Evolutionary conservation across 352 stramenopile species (phyloP), one percentile per base, ranked within the genome.

Genomic region (Aphanomyces astaci): DNA sequence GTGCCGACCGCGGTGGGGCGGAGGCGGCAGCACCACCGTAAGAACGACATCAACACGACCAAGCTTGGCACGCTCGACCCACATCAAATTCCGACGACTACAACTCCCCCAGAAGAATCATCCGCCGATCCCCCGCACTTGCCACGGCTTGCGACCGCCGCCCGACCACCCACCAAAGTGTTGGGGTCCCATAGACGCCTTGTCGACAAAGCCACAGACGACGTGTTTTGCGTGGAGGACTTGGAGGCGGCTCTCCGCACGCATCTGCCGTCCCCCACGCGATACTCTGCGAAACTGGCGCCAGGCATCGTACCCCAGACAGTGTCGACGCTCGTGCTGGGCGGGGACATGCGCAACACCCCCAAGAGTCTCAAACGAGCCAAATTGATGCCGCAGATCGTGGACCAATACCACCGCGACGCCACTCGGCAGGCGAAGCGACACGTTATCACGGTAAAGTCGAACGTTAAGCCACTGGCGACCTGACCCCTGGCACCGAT

Each of bases 261-360:
- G 11, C 51, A 53, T 5, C 36, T 65, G 33, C 56, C 56, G 32
- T 65, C 56, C 4, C 56, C 56, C 4, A 65, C 56, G 33, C 56
- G 56, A 15, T 65, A 65, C 56, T 65, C 56, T 19, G 56, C 56
- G 33, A 65, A 65, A 39, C 30, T 49, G 4, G 56, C 56, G 2
- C 5, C 32, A n/a, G 56, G 56, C 7, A 36, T 65, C 17, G 48
- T 65, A 17, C 33, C 56, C 3, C 56, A 65, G 17, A 65, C 56
- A 11, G 33, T n/a, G n/a, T 52, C 56, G 15, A 65, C 56, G 4
- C 40, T 65, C 33, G 33, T 65, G 3, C 36, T 65, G 4, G 56
- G 56, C 15, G 56, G 56, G 4, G 56, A 65, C 19, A 65, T 65
- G 56, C 56, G 56, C 36, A 65, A 65, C 56, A 65, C 56, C 22